Evolutionary conservation across 2,329 filamentous ascomycete genomes (phyloP).

Genomic region (Aplosporella prunicola): DNA sequence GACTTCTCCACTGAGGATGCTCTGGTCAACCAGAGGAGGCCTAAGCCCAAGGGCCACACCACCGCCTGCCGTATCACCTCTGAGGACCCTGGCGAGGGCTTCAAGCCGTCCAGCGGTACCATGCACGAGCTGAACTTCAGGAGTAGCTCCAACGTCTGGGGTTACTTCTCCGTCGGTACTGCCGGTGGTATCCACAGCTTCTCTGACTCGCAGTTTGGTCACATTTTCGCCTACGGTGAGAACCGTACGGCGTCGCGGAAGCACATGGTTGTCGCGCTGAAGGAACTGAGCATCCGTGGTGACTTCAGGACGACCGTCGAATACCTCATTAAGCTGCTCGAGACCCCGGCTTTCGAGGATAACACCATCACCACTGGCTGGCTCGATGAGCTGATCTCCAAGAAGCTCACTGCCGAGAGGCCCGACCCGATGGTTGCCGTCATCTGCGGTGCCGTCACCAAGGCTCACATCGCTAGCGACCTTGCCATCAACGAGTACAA

Average conservation of each 20-base stretch:
- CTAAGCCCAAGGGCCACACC: constrained; percentile 89
- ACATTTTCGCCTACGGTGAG: constrained; percentile 98
- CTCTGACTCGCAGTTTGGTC: constrained; percentile 97
- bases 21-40: constrained; percentile 74
- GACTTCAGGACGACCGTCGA: constrained; percentile 98
- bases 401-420: constrained; percentile 91
- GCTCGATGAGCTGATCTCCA: constrained; percentile 97
- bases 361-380: constrained; percentile 99
- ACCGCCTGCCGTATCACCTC: constrained; percentile 99
- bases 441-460: constrained; percentile 87
- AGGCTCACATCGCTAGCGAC: constrained; percentile 92
- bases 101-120: constrained; percentile 98
- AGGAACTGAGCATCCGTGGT: constrained; percentile 98
- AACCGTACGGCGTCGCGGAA: constrained; percentile 93
- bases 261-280: constrained; percentile 97
- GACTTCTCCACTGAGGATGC: constrained; percentile 85
- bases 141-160: constrained; percentile 98
- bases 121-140: constrained; percentile 99
- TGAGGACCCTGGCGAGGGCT: constrained; percentile 95
- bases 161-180: constrained; percentile 98
- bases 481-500: constrained; percentile 79
- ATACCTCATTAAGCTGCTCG: constrained; percentile 96
- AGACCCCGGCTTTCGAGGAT: constrained; percentile 96
- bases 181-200: constrained; percentile 97
- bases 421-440: constrained; percentile 92